Evolutionary conservation across 228 moss, liverwort and hornwort genomes (phyloP).

Genomic region (Sphagnum fallax): DNA sequence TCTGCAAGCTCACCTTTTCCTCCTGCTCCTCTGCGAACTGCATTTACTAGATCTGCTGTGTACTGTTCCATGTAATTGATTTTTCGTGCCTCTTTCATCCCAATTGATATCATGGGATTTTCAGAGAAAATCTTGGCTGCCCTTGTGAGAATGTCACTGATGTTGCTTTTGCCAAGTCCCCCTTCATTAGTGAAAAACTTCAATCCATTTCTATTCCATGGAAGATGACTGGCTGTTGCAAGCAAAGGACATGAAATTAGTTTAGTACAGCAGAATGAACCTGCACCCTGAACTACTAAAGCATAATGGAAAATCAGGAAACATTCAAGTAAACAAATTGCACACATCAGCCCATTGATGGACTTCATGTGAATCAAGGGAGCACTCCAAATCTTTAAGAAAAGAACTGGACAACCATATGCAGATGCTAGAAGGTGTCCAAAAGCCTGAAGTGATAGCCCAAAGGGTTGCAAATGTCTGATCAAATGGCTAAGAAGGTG

Average conservation of each 20-base stretch:
- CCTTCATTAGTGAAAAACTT: slow-evolving; percentile 91
- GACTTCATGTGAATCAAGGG: too few species aligned
- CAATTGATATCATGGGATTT: slow-evolving; percentile 18
- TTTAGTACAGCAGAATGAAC: too few species aligned
- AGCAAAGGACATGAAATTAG: not conserved
- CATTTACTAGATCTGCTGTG: slow-evolving; percentile 80
- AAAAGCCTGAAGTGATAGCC: too few species aligned
- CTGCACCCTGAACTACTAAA: too few species aligned
- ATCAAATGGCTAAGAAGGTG: too few species aligned
- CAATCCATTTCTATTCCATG: slow-evolving; percentile 88
- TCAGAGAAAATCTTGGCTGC: slow-evolving; percentile 70
- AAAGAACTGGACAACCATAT: too few species aligned
- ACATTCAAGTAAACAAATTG: too few species aligned
- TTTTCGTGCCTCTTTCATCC: slow-evolving; percentile 32
- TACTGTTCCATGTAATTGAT: slow-evolving; percentile 90
- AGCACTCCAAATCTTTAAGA: too few species aligned
- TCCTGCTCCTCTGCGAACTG: slow-evolving; percentile 81
- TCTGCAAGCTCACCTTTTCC: slow-evolving; percentile 55
- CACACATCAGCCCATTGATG: too few species aligned
- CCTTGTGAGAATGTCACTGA: slow-evolving; percentile 64
- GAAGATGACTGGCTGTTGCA: slow-evolving; percentile 85
- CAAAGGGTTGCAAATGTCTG: too few species aligned
- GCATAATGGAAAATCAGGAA: too few species aligned
- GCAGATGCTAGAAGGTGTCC: too few species aligned
- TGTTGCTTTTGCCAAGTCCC: slow-evolving; percentile 84